Base-by-base conservation (phyloP, 192 early-diverging fungal species). In the Coemansia sp. region DNA sequence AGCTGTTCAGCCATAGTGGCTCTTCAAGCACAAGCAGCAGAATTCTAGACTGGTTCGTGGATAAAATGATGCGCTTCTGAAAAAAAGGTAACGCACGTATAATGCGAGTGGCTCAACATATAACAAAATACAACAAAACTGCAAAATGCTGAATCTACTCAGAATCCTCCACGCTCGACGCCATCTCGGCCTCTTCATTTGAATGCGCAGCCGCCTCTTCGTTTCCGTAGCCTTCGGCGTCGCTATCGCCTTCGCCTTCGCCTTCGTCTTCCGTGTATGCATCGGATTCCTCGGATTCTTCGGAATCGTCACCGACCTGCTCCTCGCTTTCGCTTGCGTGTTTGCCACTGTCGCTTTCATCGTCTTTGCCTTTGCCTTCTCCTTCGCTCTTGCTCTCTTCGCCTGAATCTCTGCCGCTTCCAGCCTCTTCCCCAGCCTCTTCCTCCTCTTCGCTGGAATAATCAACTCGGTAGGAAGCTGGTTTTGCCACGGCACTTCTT, bases 401-500 rank as follows among this genome's bases (percentile, higher is more conserved):
- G 25, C 11, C 39, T 14, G 39, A 42, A 13, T 14, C 39, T 16
- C 14, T 16, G 39, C 13, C 11, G 39, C 50, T 52, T 0, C 9
- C 25, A 8, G 56, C 52, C 5, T 68, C 66, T 0, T 61, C 61
- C 11, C 27, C 60, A 18, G 60, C 61, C 23, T 55, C 62, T 6
- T 69, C 68, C 34, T 75, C 74, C 18, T 67, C 69, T 45, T 76
- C 74, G 58, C 64, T 67, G 1, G 65, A 28, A 29, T 70, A 53
- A 14, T 75, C 74, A 7, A 61, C 53, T 14, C 54, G 66, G 36
- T 76, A 70, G 0, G 74, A 46, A 16, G 71, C 34, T n/a, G 60
- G 52, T 48, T 60, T 61, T 10, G 20, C n/a, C n/a, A 60, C 63
- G 14, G 56, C 61, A 20, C 60, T 24, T n/a, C 77, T 69, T 49